Percentiles rank a stretch among this genome's conserved stretches.
phyloP scores from a whole-genome alignment of 768 basidiomycete species.

The Gelatoporia subvermispora region DNA sequence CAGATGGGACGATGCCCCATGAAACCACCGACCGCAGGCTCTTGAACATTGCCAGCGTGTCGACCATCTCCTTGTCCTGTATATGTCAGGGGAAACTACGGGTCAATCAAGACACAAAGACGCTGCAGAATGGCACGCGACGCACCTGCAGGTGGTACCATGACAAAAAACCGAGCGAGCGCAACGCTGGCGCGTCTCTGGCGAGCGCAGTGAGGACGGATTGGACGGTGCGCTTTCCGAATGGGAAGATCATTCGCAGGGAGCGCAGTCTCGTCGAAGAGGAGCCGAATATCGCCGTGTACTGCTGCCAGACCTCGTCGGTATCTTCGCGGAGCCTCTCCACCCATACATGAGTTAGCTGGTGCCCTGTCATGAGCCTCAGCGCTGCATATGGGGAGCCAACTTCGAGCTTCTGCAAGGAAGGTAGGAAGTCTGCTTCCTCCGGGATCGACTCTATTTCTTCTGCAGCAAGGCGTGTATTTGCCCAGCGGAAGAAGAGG shows the following conservation, averaged over 20 bases:
- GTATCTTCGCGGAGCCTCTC: slow-evolving; percentile 8
- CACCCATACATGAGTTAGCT: slow-evolving; percentile 16
- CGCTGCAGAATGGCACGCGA: neutral
- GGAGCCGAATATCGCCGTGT: slow-evolving; percentile 2
- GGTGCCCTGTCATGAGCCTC: slow-evolving; percentile 5
- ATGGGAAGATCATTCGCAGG: slow-evolving; percentile 13
- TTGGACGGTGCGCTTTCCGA: slow-evolving; percentile 1
- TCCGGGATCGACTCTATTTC: slow-evolving; percentile 1
- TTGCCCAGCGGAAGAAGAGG: slow-evolving; percentile 8
- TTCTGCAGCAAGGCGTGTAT: slow-evolving; percentile 4
- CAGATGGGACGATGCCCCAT: slow-evolving; percentile 14
- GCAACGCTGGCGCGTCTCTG: slow-evolving; percentile 7
- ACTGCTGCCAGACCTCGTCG: slow-evolving; percentile 8
- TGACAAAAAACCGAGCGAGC: slow-evolving; percentile 14
- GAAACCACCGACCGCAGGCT: slow-evolving; percentile 8
- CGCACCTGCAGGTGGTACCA: slow-evolving; percentile 9
- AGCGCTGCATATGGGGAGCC: slow-evolving; percentile 10
- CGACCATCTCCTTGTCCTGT: slow-evolving; percentile 12
- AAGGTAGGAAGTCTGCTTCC: slow-evolving; percentile 2
- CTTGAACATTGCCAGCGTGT: slow-evolving; percentile 11
- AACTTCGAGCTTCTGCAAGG: slow-evolving; percentile 6
- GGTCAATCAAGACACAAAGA: neutral
- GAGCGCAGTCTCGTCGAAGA: slow-evolving; percentile 5
- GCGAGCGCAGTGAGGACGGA: slow-evolving; percentile 6
- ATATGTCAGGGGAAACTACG: neutral